Evolutionary conservation across 1,284 basidiomycete species (phyloP), one percentile per base, ranked within the genome.

Genomic region (Paramarasmius palmivorus): DNA sequence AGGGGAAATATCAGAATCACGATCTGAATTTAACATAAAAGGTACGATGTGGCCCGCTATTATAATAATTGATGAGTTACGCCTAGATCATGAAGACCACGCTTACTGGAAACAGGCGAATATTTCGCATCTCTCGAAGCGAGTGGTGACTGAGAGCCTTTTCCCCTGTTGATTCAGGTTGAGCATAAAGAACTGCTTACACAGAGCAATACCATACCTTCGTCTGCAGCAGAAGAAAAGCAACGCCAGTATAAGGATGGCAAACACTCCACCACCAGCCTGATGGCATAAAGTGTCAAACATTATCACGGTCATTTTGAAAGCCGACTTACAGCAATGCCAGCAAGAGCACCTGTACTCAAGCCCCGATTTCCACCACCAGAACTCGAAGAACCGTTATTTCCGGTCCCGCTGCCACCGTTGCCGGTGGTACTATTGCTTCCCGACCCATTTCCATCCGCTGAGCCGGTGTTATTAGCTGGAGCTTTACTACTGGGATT

Each of bases 261-360:
- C 36, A 3, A 32, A 46, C 7, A 44, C 41, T 12, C 6, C 41
- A 25, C 41, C 41, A 23, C 41, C 41, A 4, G 25, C 41, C 41
- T 44, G n/a, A 10, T 12, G 25, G 17, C 12, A 40, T 40, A 44
- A 15, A 26, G 6, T 44, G 22, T 15, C n/a, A n/a, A n/a, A n/a
- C n/a, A n/a, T 3, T 19, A 44, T 22, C 25, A 10, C 9, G 41
- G 6, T 15, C 2, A 25, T 26, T 22, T 10, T 23, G 25, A 14
- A 26, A 39, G 25, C 29, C 9, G 5, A 49, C 46, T 53, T 22
- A 53, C 52, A 17, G 52, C 52, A 36, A 53, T 53, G 17, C 52
- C 52, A 19, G 32, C 37, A 8, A 53, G 49, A 19, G 46, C 46
- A 26, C 45, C 45, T 15, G 52, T 53, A n/a, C 22, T 23, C 20